Percentiles rank a stretch among this genome's conserved stretches.
Evolutionary conservation across 2,329 filamentous ascomycete genomes (phyloP).

Genomic region (Aspergillus versicolor): DNA sequence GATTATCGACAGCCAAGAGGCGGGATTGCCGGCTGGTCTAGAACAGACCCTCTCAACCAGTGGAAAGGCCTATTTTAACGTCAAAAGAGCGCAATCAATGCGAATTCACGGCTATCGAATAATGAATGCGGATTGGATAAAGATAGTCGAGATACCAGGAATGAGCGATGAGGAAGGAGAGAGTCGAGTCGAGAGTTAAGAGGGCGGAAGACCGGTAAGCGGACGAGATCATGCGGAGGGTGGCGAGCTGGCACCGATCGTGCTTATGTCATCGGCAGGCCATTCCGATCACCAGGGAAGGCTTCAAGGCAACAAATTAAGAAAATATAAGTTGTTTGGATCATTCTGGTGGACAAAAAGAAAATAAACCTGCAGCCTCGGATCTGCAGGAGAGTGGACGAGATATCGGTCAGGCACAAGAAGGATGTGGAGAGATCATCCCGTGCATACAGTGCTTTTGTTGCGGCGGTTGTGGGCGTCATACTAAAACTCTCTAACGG

Average conservation of each 20-base stretch:
- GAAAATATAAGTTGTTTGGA: not conserved
- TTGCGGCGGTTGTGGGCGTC: not conserved
- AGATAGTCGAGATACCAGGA: slow-evolving; percentile 1
- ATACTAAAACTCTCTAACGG: not conserved
- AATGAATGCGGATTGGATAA: slow-evolving; percentile 1
- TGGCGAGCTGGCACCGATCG: slow-evolving; percentile 8
- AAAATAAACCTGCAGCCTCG: not conserved
- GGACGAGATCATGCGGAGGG: slow-evolving; percentile 8
- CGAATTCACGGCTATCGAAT: not conserved
- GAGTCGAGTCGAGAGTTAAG: slow-evolving; percentile 1
- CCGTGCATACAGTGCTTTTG: not conserved
- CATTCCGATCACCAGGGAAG: not conserved
- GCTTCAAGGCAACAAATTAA: not conserved
- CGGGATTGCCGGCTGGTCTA: slow-evolving; percentile 16
- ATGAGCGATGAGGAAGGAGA: slow-evolving; percentile 3
- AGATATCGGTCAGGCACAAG: not conserved
- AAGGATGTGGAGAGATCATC: not conserved
- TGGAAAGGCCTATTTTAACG: slow-evolving; percentile 8
- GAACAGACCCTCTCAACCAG: slow-evolving; percentile 17
- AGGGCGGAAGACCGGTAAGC: not conserved
- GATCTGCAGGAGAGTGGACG: not conserved
- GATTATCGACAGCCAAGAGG: slow-evolving; percentile 10
- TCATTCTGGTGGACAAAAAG: not conserved
- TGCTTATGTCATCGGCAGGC: slow-evolving; percentile 16
- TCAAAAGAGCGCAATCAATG: not conserved